phyloP scores from a whole-genome alignment of 106 monocot species.

The Ottelia alismoides region DNA sequence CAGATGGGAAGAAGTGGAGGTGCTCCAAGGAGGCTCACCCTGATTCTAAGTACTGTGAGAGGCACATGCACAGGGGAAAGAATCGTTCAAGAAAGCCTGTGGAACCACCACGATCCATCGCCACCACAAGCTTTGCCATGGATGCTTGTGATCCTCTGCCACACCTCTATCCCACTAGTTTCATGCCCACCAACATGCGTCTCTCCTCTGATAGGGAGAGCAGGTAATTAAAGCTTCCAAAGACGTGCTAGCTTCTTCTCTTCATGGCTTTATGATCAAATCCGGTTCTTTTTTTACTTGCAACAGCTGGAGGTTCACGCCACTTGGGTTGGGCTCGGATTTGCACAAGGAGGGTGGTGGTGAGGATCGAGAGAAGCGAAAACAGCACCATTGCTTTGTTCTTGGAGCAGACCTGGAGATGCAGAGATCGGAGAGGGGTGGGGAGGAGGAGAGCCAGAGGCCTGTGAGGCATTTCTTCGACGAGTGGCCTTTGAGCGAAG shows the following conservation, averaged over 20 bases:
- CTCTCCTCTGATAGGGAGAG: conserved; percentile 22
- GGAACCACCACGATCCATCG: conserved; percentile 6
- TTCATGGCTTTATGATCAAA: conserved; percentile 5
- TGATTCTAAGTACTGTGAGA: conserved; percentile 27
- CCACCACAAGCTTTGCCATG: conserved; percentile 4
- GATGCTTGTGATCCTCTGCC: conserved; percentile 10
- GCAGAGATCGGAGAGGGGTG: not conserved
- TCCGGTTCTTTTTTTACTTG: conserved; percentile 26
- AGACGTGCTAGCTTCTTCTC: not conserved
- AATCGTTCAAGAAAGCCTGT: conserved; percentile 37
- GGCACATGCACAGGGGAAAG: conserved; percentile 31
- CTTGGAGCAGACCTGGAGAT: not conserved
- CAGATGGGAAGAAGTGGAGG: conserved; percentile 31
- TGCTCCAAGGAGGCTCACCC: conserved; percentile 26
- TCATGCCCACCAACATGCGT: conserved; percentile 13
- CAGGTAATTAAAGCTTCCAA: conserved; percentile 11
- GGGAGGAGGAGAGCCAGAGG: not conserved
- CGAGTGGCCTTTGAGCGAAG: not conserved
- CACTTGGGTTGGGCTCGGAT: conserved; percentile 17
- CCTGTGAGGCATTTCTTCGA: conserved; percentile 7
- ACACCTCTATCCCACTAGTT: conserved; percentile 16
- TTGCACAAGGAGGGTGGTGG: conserved; percentile 11
- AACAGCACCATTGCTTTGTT: conserved; percentile 2
- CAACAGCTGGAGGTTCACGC: conserved; percentile 29
- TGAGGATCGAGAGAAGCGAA: not conserved